These are phyloP conservation scores for Calonectria leucothoes DNA, from an alignment of 2,329 filamentous ascomycete species.

Conservation along the genomic window DNA sequence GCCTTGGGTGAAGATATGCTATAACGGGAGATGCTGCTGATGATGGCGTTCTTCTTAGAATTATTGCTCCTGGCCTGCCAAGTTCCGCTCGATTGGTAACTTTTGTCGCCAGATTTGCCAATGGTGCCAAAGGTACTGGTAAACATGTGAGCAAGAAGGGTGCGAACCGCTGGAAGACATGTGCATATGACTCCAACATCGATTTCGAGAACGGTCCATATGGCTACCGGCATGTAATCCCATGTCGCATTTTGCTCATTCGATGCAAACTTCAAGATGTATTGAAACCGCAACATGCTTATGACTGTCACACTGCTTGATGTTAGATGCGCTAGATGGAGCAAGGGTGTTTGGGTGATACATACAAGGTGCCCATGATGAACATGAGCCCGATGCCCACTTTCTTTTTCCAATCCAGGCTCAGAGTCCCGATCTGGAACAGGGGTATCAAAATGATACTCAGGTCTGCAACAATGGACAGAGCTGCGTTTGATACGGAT, in stretches of 20 bases:
- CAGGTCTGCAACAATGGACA: background rate
- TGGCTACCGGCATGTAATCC: background rate
- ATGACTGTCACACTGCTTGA: conserved; percentile 28
- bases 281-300: background rate
- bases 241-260: background rate
- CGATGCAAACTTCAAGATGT: background rate
- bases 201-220: background rate
- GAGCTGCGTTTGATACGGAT: background rate
- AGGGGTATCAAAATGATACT: background rate
- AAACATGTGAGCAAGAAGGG: background rate
- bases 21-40: background rate
- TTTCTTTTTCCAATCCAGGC: background rate
- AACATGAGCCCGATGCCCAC: background rate
- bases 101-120: background rate
- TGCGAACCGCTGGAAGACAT: conserved; percentile 31
- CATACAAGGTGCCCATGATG: conserved; percentile 40
- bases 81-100: background rate
- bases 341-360: conserved; percentile 1
- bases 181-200: background rate
- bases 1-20: background rate
- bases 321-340: background rate
- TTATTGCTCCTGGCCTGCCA: background rate
- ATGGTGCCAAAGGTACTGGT: background rate
- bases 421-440: background rate
- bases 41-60: background rate